Conservation (phyloP, 1,139 yeast genomes). For the Barnettozyma hawaiiensis region DNA sequence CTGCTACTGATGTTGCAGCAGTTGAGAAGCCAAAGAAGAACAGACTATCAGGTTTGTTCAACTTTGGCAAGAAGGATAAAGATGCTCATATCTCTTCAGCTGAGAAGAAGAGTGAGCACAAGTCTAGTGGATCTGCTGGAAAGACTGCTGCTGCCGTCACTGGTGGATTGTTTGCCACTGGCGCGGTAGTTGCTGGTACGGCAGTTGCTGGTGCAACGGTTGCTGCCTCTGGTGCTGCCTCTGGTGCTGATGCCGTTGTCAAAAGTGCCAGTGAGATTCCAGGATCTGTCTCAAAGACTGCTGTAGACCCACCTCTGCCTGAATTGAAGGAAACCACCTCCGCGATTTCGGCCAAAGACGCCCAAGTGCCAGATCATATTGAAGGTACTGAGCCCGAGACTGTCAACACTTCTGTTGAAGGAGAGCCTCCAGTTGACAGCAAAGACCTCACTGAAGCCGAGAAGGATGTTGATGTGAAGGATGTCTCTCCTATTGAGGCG, state of each 20-base stretch:
- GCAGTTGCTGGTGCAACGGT: constrained; percentile 5
- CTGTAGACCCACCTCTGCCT: neutral
- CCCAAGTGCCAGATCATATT: constrained; percentile 4
- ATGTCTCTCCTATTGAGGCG: constrained; percentile 9
- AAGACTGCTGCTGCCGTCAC: constrained; percentile 19
- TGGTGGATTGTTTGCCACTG: constrained; percentile 7
- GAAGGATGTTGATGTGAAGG: neutral
- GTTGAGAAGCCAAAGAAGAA: constrained; percentile 16
- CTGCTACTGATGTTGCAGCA: constrained; percentile 1
- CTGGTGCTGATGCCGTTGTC: constrained; percentile 3
- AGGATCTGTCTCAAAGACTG: neutral
- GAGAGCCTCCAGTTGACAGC: constrained; percentile 12
- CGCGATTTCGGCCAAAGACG: neutral
- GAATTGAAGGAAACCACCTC: constrained; percentile 1
- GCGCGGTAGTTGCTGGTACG: constrained; percentile 4
- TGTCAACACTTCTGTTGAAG: constrained; percentile 16
- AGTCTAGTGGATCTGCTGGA: constrained; percentile 14
- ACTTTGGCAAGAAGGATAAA: constrained; percentile 14
- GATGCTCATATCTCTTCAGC: neutral
- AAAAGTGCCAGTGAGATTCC: neutral
- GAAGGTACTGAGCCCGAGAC: constrained; percentile 18
- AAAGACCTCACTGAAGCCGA: constrained; percentile 9
- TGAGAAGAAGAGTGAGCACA: neutral
- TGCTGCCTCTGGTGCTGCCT: constrained; percentile 10
- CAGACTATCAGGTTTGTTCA: constrained; percentile 19